phyloP scores from a whole-genome alignment of 306 rosid species.

The Vigna radiata region DNA sequence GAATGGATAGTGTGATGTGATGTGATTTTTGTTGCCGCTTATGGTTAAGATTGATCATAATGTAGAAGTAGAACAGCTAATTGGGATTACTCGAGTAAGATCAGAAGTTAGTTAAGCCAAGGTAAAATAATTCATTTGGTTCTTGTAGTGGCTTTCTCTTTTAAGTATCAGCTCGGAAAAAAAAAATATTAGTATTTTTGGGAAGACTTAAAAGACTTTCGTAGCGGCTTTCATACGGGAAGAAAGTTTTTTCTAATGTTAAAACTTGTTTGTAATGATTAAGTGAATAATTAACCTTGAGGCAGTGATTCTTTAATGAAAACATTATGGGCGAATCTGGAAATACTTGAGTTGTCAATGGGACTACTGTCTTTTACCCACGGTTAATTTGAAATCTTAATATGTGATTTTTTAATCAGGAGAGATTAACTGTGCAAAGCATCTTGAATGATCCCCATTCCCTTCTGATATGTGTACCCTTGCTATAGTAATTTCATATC shows the following conservation, averaged over 20 bases:
- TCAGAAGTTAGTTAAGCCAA: not conserved
- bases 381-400: too few relatives aligned
- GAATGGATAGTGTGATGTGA: not conserved
- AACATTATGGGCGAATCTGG: not conserved
- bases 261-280: not conserved
- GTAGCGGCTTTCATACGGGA: too few relatives aligned
- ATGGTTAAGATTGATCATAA: not conserved
- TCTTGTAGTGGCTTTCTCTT: not conserved
- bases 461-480: too few relatives aligned
- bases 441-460: not conserved
- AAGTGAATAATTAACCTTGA: not conserved
- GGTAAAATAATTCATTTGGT: not conserved
- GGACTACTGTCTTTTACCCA: too few relatives aligned
- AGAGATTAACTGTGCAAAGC: not conserved
- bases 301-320: slow-evolving; percentile 5
- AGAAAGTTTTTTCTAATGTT: too few relatives aligned
- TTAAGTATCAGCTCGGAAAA: not conserved
- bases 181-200: too few relatives aligned
- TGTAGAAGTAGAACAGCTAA: not conserved
- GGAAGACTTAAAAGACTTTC: too few relatives aligned
- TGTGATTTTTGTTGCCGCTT: not conserved
- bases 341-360: too few relatives aligned
- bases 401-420: not conserved
- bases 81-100: not conserved
- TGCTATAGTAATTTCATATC: too few relatives aligned